Conservation (phyloP, 139 green algal genomes). For the Chlamydomonas eustigma region DNA sequence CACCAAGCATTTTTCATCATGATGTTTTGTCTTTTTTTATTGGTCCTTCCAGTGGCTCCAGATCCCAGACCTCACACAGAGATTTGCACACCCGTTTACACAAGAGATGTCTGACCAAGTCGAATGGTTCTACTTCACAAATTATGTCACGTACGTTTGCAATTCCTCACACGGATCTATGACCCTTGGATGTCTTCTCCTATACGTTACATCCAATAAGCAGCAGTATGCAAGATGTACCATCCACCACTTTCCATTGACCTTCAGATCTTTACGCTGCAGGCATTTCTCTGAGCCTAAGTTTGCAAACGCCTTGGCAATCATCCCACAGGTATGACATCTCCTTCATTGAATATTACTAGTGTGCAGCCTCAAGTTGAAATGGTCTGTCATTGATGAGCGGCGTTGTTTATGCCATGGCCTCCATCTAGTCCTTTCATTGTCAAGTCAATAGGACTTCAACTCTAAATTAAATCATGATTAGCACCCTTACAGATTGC, state of each 20-base stretch:
- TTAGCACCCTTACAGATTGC: too few relatives aligned
- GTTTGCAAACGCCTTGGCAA: conserved; percentile 24
- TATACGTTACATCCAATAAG: too few relatives aligned
- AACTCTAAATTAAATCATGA: too few relatives aligned
- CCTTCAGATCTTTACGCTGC: too few relatives aligned
- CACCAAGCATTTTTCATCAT: too few relatives aligned
- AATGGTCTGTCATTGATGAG: too few relatives aligned
- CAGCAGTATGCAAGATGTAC: too few relatives aligned
- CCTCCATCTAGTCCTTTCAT: too few relatives aligned
- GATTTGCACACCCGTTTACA: conserved; percentile 11
- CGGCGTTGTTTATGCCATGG: too few relatives aligned
- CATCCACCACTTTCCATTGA: background rate
- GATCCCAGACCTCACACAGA: conserved; percentile 15
- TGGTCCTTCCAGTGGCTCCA: conserved; percentile 16
- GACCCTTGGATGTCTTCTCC: too few relatives aligned
- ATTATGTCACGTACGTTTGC: conserved; percentile 19
- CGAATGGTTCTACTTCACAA: conserved; percentile 19
- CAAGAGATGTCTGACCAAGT: conserved; percentile 10
- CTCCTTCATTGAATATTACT: background rate
- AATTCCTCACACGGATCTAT: too few relatives aligned
- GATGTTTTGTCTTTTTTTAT: background rate
- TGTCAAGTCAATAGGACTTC: too few relatives aligned
- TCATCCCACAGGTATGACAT: conserved; percentile 25
- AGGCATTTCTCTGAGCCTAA: conserved; percentile 17
- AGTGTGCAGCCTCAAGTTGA: background rate